Base-by-base conservation (phyloP, 805 yeast genomes). In the Ogataea wickerhamii region DNA sequence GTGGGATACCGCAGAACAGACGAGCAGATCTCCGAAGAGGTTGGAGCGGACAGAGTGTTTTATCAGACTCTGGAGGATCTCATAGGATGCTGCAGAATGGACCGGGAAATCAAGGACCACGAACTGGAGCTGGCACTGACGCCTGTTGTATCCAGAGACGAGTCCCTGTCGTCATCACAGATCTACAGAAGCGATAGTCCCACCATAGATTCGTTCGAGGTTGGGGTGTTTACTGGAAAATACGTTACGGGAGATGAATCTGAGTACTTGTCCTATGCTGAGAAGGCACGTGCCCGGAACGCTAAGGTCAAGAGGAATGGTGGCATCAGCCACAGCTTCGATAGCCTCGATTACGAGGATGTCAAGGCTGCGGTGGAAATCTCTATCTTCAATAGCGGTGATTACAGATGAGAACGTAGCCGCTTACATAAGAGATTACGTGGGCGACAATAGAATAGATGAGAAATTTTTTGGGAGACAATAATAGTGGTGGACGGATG, bases 201-300 rank as follows among this genome's bases (percentile, higher is more conserved):
- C 11, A 49, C 55, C 12, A 68, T 84, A 43, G 67, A 70, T 18
- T 75, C 81, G 27, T 93, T 88, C 54, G 98, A 93, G 67, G 89
- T 87, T 37, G 98, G 98, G 61, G 98, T 93, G 11, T 93, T 93
- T 64, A 93, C 95, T 8, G 98, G 98, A 34, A 66, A 79, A 44
- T 93, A 93, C 61, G 80, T 91, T 43, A 93, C 98, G n/a, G 98
- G 98, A 37, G 82, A 80, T 31, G 96, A 87, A 61, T 82, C 84
- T 54, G 76, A 76, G 32, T 89, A 91, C 61, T 63, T 93, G 41
- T 77, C 76, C 48, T 89, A 85, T 59, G 74, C 93, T 46, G 98
- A 89, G 63, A 70, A 72, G 47, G 77, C 87, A 41, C 74, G 98
- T 58, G 94, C 91, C 12, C 74, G 74, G 54, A 87, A 87, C 61